phyloP scores from a whole-genome alignment of 2,329 filamentous ascomycete species.

The Diplodia scrobiculata region DNA sequence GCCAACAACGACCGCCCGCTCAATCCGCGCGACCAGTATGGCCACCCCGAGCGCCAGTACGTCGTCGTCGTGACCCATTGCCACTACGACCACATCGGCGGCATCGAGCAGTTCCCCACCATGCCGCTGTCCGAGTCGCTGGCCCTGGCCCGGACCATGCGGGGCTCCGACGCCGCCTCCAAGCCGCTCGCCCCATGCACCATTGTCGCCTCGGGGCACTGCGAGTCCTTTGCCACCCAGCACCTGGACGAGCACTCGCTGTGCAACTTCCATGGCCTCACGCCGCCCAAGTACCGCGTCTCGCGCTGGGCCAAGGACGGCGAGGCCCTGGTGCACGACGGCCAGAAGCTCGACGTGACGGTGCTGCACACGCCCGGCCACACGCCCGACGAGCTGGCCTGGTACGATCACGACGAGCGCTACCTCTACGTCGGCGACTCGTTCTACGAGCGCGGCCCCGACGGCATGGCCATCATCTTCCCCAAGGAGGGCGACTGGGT shows the following conservation, averaged over 20 bases:
- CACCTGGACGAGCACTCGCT: conserved; percentile 48
- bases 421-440: conserved; percentile 53
- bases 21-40: conserved; percentile 40
- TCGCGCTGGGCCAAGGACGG: conserved; percentile 48
- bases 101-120: conserved; percentile 42
- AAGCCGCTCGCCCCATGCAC: conserved; percentile 31
- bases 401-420: conserved; percentile 51
- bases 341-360: conserved; percentile 43
- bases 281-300: conserved; percentile 47
- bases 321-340: conserved; percentile 37
- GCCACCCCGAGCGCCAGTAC: conserved; percentile 37
- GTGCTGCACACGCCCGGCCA: conserved; percentile 53
- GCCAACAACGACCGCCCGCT: conserved; percentile 43
- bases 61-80: conserved; percentile 52
- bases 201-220: conserved; percentile 43
- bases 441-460: conserved; percentile 47
- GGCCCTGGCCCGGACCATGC: conserved; percentile 2
- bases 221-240: conserved; percentile 46
- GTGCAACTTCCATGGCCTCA: conserved; percentile 41
- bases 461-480: conserved; percentile 46
- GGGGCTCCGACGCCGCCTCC: conserved; percentile 7
- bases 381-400: conserved; percentile 51
- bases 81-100: conserved; percentile 50
- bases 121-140: conserved; percentile 7
- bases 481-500: conserved; percentile 66